Evolutionary conservation across 306 rosid species (phyloP).

Genomic region (Mimosa pudica): DNA sequence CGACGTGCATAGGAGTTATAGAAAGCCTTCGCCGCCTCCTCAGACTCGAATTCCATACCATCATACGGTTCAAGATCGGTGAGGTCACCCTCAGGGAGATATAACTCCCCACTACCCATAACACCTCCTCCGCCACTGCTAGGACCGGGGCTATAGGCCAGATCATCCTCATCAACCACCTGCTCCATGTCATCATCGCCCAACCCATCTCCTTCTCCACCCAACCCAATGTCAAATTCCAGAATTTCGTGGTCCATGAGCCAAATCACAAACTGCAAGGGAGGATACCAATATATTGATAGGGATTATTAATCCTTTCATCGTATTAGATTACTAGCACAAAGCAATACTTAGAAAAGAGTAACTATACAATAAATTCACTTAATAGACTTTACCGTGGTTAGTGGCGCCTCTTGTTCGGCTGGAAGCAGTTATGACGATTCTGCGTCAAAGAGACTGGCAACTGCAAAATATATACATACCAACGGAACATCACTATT

Average conservation of each 20-base stretch:
- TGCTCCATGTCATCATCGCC: constrained; percentile 75
- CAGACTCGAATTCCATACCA: constrained; percentile 98
- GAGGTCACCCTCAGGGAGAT: constrained; percentile 85
- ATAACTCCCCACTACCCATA: constrained; percentile 58
- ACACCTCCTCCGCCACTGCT: constrained; percentile 47
- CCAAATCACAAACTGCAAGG: constrained; percentile 17
- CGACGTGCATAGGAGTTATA: constrained; percentile 98
- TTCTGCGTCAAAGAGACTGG: constrained; percentile 5
- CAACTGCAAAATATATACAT: constrained; percentile 8
- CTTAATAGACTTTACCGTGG: not conserved
- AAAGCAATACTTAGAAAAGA: constrained; percentile 9
- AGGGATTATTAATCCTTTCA: constrained; percentile 2
- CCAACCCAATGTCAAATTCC: constrained; percentile 90
- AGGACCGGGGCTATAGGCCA: constrained; percentile 48
- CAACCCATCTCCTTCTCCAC: constrained; percentile 60
- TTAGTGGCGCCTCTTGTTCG: constrained; percentile 1
- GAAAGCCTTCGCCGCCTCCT: constrained; percentile 98
- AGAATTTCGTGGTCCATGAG: constrained; percentile 79
- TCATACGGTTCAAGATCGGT: constrained; percentile 94
- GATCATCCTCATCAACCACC: constrained; percentile 73
- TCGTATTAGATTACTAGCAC: not conserved
- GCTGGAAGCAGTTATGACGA: not conserved
- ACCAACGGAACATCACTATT: not conserved
- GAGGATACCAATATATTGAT: constrained; percentile 7
- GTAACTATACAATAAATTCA: not conserved